Percentiles rank a stretch among this genome's conserved stretches.
Conservation (phyloP, 495 filamentous ascomycete genomes). For the Tricharina praecox region DNA sequence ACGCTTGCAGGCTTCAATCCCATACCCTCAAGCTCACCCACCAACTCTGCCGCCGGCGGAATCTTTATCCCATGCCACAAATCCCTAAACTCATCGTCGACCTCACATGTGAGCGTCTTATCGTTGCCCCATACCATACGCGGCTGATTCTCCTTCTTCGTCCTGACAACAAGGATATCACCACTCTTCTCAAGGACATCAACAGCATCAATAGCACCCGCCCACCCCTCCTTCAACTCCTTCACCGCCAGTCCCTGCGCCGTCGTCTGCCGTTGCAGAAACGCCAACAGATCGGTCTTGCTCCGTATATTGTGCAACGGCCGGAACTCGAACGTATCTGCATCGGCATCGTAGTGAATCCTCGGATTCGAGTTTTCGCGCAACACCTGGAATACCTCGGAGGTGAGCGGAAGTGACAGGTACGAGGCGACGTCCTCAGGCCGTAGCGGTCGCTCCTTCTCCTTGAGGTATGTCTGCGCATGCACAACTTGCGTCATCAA, state of each 20-base stretch:
- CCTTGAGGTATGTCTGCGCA: conserved; percentile 68
- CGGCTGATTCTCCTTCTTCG: conserved; percentile 80
- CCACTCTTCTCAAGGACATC: conserved; percentile 58
- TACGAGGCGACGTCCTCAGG: conserved; percentile 60
- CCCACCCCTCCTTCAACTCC: conserved; percentile 90
- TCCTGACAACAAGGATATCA: conserved; percentile 65
- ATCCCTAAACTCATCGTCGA: conserved; percentile 64
- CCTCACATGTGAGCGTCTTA: conserved; percentile 50
- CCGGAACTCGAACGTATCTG: conserved; percentile 57
- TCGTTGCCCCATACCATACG: conserved; percentile 81
- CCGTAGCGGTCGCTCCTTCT: conserved; percentile 51
- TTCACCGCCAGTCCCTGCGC: conserved; percentile 64
- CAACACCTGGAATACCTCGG: conserved; percentile 30
- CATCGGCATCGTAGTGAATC: conserved; percentile 33
- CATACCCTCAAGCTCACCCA: conserved; percentile 51
- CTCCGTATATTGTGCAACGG: conserved; percentile 63
- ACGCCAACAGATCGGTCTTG: conserved; percentile 54
- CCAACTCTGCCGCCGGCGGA: conserved; percentile 56
- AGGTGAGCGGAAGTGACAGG: conserved; percentile 55
- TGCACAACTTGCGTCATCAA: conserved; percentile 73
- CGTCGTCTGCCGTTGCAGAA: conserved; percentile 66
- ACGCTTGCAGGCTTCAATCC: conserved; percentile 68
- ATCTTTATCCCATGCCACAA: conserved; percentile 73
- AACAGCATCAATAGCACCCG: conserved; percentile 59
- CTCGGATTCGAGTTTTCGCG: conserved; percentile 37